phyloP scores from a whole-genome alignment of 2,329 filamentous ascomycete genomes.

The Talaromyces rugulosus region DNA sequence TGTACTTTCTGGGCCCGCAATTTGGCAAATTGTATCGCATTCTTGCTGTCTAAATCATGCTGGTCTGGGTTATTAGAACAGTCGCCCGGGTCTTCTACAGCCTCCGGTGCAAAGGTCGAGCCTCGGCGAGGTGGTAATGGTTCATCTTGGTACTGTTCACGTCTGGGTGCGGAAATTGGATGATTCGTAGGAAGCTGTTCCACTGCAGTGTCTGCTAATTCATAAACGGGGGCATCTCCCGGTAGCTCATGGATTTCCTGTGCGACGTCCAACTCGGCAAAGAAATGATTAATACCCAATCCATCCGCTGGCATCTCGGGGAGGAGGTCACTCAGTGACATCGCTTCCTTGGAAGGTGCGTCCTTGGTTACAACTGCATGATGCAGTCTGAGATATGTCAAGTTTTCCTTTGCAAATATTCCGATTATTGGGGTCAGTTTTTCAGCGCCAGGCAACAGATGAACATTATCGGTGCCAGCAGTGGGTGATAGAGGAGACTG shows the following conservation, averaged over 20 bases:
- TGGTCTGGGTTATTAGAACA: neutral
- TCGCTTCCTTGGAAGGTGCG: conserved; percentile 27
- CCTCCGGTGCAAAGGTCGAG: conserved; percentile 45
- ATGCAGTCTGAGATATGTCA: conserved; percentile 54
- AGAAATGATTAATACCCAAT: conserved; percentile 22
- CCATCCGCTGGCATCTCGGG: conserved; percentile 30
- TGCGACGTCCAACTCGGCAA: conserved; percentile 26
- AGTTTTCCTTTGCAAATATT: conserved; percentile 41
- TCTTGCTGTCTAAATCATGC: neutral
- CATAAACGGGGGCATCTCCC: conserved; percentile 27
- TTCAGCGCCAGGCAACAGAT: conserved; percentile 45
- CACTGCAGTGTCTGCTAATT: conserved; percentile 35
- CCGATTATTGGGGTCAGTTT: conserved; percentile 52
- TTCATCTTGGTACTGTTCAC: conserved; percentile 26
- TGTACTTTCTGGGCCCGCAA: conserved; percentile 30
- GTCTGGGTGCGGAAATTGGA: neutral
- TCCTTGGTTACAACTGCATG: conserved; percentile 52
- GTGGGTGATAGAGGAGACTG: conserved; percentile 9
- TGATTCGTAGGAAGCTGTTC: conserved; percentile 2
- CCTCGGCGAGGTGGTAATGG: conserved; percentile 32
- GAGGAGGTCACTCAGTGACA: conserved; percentile 22
- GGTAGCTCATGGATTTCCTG: conserved; percentile 34
- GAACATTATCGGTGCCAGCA: conserved; percentile 11
- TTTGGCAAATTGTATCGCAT: conserved; percentile 10
- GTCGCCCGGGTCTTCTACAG: conserved; percentile 22